Percentiles rank a stretch among this genome's conserved stretches.
These are phyloP conservation scores for Auxenochlorella protothecoides DNA, from an alignment of 139 green algal species.

Conservation along the genomic window DNA sequence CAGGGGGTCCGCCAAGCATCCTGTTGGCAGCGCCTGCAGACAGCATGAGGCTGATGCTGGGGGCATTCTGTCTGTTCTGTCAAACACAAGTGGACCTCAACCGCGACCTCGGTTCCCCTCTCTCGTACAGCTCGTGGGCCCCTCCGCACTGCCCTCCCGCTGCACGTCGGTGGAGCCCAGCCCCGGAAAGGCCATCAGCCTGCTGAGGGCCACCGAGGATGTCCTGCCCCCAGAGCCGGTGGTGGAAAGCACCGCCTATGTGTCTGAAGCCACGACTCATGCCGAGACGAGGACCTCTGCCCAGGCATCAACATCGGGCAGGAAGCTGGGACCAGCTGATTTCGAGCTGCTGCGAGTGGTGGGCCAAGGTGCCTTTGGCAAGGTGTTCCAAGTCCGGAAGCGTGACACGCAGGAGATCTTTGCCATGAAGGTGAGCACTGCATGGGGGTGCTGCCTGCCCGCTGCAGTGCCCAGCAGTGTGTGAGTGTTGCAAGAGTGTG, in stretches of 20 bases:
- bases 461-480: too few species aligned
- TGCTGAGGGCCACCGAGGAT: slow-evolving; percentile 19
- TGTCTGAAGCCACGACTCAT: neutral
- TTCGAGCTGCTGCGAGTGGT: slow-evolving; percentile 92
- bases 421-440: slow-evolving; percentile 88
- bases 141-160: slow-evolving; percentile 23
- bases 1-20: too few species aligned
- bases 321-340: slow-evolving; percentile 56
- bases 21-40: too few species aligned
- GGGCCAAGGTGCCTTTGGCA: slow-evolving; percentile 94
- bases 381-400: slow-evolving; percentile 76
- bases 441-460: too few species aligned
- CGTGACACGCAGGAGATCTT: slow-evolving; percentile 52
- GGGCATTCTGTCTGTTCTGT: too few species aligned
- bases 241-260: too few species aligned
- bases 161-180: slow-evolving; percentile 1
- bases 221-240: neutral
- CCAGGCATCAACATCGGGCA: too few species aligned
- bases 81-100: too few species aligned
- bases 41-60: too few species aligned
- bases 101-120: neutral
- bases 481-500: too few species aligned
- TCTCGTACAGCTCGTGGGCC: slow-evolving; percentile 16
- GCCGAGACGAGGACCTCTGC: slow-evolving; percentile 1
- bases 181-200: neutral